Percentiles rank a stretch among this genome's conserved stretches.
Evolutionary conservation across 257 asterid genomes (phyloP).

Genomic region (Solanum chilense): DNA sequence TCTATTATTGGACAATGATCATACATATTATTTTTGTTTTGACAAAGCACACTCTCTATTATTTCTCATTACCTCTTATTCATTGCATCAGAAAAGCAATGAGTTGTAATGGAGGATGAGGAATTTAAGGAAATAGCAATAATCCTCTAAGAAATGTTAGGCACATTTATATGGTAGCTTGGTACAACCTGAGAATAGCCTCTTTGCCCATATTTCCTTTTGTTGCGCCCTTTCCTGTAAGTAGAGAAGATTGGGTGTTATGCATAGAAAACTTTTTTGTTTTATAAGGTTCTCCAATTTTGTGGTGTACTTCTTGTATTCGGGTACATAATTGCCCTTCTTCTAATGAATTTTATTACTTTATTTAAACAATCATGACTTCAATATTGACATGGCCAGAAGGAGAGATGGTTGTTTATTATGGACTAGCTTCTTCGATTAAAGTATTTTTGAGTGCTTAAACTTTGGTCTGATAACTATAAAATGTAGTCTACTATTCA

Average conservation of each 20-base stretch:
- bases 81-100: not conserved
- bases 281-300: not conserved
- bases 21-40: not conserved
- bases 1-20: not conserved
- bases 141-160: not conserved
- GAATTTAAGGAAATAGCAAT: not conserved
- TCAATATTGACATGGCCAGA: not conserved
- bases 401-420: not conserved
- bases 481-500: not conserved
- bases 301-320: not conserved
- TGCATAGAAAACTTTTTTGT: not conserved
- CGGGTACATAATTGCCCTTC: not conserved
- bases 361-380: not conserved
- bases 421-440: not conserved
- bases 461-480: not conserved
- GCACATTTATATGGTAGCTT: not conserved
- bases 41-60: not conserved
- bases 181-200: not conserved
- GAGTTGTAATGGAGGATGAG: not conserved
- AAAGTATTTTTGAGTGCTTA: not conserved
- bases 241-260: not conserved
- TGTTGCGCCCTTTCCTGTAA: not conserved
- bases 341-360: not conserved
- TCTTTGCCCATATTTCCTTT: not conserved
- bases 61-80: not conserved